Percentiles rank a stretch among this genome's conserved stretches.
Evolutionary conservation across 2,329 filamentous ascomycete genomes (phyloP).

Genomic region (Fusarium nurragi): DNA sequence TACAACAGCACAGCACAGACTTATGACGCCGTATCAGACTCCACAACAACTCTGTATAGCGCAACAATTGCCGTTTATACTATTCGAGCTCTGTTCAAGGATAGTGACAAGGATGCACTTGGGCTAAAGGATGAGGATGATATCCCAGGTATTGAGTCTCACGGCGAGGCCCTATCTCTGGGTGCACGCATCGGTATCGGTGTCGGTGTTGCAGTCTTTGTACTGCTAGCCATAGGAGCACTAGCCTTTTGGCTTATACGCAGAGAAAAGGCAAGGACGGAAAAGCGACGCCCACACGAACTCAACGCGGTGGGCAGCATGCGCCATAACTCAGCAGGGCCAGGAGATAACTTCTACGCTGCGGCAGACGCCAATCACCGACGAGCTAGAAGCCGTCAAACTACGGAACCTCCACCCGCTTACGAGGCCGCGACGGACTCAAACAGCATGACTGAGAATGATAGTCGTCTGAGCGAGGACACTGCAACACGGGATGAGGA

Average conservation of each 20-base stretch:
- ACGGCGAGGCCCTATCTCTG: conserved; percentile 39
- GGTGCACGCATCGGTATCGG: conserved; percentile 51
- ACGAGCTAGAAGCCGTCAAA: conserved; percentile 17
- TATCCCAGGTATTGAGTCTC: conserved; percentile 34
- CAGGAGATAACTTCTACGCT: conserved; percentile 28
- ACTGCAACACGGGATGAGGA: conserved; percentile 44
- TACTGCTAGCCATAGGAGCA: conserved; percentile 44
- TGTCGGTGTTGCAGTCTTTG: conserved; percentile 46
- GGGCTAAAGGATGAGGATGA: conserved; percentile 49
- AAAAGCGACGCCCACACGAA: conserved; percentile 40
- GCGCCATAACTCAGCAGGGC: conserved; percentile 12
- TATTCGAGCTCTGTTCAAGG: conserved; percentile 51
- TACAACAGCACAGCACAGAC: conserved; percentile 50
- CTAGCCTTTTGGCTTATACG: conserved; percentile 43
- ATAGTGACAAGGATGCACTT: conserved; percentile 48
- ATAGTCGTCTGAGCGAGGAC: conserved; percentile 36
- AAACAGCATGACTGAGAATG: conserved; percentile 36
- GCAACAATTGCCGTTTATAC: conserved; percentile 52
- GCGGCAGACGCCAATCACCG: conserved; percentile 29
- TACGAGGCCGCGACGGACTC: conserved; percentile 45
- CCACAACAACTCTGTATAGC: conserved; percentile 51
- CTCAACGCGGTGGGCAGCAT: conserved; percentile 37
- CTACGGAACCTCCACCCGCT: conserved; percentile 46
- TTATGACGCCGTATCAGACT: conserved; percentile 49
- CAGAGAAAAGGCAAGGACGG: conserved; percentile 30